A percentile compares a stretch with the other conserved stretches of the same genome.
phyloP scores from a whole-genome alignment of 192 early-diverging fungal genomes.

The Bifiguratus adelaidae region DNA sequence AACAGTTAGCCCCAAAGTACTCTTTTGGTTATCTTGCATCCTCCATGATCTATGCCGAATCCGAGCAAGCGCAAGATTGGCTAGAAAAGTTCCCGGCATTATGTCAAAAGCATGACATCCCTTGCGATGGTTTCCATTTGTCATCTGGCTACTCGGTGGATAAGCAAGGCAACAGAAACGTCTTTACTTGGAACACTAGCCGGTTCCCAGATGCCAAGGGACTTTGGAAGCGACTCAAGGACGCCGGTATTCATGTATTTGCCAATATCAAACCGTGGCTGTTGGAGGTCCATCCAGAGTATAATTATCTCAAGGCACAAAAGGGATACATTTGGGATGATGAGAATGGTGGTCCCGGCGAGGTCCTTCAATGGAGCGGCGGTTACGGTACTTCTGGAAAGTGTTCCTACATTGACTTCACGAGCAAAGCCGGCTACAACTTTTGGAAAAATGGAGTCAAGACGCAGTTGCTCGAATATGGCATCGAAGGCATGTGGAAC shows the following conservation, averaged over 20 bases:
- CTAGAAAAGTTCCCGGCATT: conserved; percentile 26
- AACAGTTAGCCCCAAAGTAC: conserved; percentile 30
- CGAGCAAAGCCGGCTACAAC: conserved; percentile 22
- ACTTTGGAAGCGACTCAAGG: conserved; percentile 16
- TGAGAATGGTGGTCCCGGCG: conserved; percentile 9
- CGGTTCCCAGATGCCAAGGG: conserved; percentile 39
- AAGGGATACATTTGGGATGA: conserved; percentile 31
- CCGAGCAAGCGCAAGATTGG: conserved; percentile 36
- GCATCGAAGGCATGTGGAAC: conserved; percentile 44
- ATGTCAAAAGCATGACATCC: conserved; percentile 30
- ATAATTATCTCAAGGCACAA: conserved; percentile 14
- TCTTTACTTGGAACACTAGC: conserved; percentile 48
- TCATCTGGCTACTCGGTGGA: conserved; percentile 44
- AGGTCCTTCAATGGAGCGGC: conserved; percentile 38
- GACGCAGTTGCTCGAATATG: conserved; percentile 25
- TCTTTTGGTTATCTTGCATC: conserved; percentile 46
- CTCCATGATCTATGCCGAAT: conserved; percentile 54
- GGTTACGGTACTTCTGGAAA: conserved; percentile 25
- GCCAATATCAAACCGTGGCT: conserved; percentile 59
- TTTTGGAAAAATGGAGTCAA: conserved; percentile 44
- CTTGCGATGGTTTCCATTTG: conserved; percentile 49
- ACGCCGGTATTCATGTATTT: conserved; percentile 34
- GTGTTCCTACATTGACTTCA: conserved; percentile 49
- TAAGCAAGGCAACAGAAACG: conserved; percentile 30
- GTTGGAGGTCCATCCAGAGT: conserved; percentile 35